Evolutionary conservation across 1,139 yeast species (phyloP).

Genomic region (Scheffersomyces titani): DNA sequence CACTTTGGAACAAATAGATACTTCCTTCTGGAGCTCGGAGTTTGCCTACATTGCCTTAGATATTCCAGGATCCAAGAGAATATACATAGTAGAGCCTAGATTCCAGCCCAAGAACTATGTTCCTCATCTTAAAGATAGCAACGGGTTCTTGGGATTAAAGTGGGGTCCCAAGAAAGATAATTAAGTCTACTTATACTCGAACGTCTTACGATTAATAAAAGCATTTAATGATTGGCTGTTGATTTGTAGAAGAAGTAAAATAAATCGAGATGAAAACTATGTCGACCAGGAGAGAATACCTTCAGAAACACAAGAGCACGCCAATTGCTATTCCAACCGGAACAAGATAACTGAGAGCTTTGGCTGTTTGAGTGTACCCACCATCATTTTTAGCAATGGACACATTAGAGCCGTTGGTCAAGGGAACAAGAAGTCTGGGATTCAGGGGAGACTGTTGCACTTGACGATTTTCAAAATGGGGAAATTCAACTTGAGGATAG

Average conservation of each 20-base stretch:
- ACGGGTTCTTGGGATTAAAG: slow-evolving; percentile 75
- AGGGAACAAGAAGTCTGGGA: background rate
- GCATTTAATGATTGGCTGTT: background rate
- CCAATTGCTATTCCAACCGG: background rate
- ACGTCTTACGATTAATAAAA: background rate
- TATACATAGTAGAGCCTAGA: slow-evolving; percentile 71
- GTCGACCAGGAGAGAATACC: background rate
- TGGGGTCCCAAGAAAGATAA: slow-evolving; percentile 79
- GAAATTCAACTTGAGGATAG: background rate
- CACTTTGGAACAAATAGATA: slow-evolving; percentile 74
- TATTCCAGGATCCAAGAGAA: slow-evolving; percentile 67
- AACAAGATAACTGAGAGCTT: background rate
- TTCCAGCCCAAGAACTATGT: slow-evolving; percentile 39
- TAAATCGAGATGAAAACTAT: background rate
- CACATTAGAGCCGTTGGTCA: background rate
- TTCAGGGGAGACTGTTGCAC: background rate
- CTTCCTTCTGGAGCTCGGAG: slow-evolving; percentile 66
- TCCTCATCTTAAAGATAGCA: slow-evolving; percentile 31
- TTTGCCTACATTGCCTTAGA: slow-evolving; percentile 77
- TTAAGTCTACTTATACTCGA: slow-evolving; percentile 2
- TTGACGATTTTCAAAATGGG: background rate
- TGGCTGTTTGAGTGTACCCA: background rate
- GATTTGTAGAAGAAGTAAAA: background rate
- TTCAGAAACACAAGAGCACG: background rate
- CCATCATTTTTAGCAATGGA: background rate